Evolutionary conservation across 768 basidiomycete genomes (phyloP), one percentile per base, ranked within the genome.

Genomic region (Trametes punicea): DNA sequence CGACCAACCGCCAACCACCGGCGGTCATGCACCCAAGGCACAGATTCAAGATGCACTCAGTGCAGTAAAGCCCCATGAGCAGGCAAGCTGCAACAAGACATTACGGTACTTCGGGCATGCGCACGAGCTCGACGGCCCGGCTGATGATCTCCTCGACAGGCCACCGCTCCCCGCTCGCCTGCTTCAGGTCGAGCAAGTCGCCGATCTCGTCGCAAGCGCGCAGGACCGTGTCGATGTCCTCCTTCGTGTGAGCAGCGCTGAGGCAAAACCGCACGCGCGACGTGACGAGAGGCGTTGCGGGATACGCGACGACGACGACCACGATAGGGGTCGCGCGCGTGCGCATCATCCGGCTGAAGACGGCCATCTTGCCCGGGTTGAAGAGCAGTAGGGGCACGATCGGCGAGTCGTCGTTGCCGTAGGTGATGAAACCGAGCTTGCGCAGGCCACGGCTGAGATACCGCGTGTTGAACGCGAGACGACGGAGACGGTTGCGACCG

Each of bases 391-490:
- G 76, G 0, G 97, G 96, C 3, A 98, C 88, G 64, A 99, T 91
- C 2, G 97, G 96, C 25, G 92, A 93, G 62, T 92, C 85, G 31
- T 85, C 81, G 71, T 91, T 85, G 0, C 96, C 96, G 65, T 94
- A 97, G 6, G 90, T 91, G 75, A 99, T 96, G 78, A 99, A 99
- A 0, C 97, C 97, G 30, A 99, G 83, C 66, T 92, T 95, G 64
- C 81, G 77, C 52, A 99, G 79, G 1, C 85, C 96, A 5, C 80
- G 80, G 60, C 89, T 87, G 46, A 99, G 85, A 74, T 98, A 99
- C 20, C 93, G 84, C 16, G 90, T 80, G 76, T 98, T 98, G 80
- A 99, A 99, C 0, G 95, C 93, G 34, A 99, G 79, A 20, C 97
- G 83, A 34, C 85, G 84, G 5, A 98, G 77, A 25, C 97, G 86